A percentile compares a stretch with the other conserved stretches of the same genome.
Conservation (phyloP, 1,284 basidiomycete species). For the Leucoagaricus sp. region DNA sequence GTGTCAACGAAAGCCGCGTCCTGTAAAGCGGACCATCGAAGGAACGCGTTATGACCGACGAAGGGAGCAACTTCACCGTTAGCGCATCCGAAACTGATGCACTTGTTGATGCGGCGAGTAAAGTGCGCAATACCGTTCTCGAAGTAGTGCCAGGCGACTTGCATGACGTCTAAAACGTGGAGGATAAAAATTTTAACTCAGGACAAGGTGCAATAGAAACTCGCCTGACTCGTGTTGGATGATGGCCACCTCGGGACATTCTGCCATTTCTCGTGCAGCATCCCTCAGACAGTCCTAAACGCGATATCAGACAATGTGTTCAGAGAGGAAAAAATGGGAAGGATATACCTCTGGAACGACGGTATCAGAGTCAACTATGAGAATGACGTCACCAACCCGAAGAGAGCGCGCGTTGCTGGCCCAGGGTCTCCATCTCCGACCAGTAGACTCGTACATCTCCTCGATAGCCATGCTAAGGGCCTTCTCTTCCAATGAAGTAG, state of each 20-base stretch:
- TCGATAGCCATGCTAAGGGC: slow-evolving; percentile 68
- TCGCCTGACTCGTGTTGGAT: slow-evolving; percentile 80
- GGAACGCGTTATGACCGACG: slow-evolving; percentile 87
- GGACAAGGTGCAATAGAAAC: not conserved
- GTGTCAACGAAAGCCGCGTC: slow-evolving; percentile 74
- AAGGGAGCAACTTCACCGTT: slow-evolving; percentile 83
- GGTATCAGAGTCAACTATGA: slow-evolving; percentile 84
- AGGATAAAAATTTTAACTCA: not conserved
- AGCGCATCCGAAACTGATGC: slow-evolving; percentile 46
- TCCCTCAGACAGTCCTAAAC: slow-evolving; percentile 77
- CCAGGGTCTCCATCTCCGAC: slow-evolving; percentile 60
- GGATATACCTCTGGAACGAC: slow-evolving; percentile 70
- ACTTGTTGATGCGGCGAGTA: slow-evolving; percentile 64
- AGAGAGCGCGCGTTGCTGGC: slow-evolving; percentile 60
- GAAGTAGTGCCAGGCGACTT: slow-evolving; percentile 82
- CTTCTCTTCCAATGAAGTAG: slow-evolving; percentile 52
- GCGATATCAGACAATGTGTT: slow-evolving; percentile 12
- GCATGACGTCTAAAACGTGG: slow-evolving; percentile 65
- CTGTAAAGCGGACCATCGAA: slow-evolving; percentile 84
- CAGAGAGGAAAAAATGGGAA: not conserved
- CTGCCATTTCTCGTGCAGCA: slow-evolving; percentile 77
- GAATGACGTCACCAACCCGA: slow-evolving; percentile 64
- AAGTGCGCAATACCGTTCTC: slow-evolving; percentile 85
- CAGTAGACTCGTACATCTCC: slow-evolving; percentile 63
- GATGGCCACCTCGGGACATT: slow-evolving; percentile 79